These are phyloP conservation scores for Combretum micranthum DNA, from an alignment of 345 rosid species.

Conservation along the genomic window DNA sequence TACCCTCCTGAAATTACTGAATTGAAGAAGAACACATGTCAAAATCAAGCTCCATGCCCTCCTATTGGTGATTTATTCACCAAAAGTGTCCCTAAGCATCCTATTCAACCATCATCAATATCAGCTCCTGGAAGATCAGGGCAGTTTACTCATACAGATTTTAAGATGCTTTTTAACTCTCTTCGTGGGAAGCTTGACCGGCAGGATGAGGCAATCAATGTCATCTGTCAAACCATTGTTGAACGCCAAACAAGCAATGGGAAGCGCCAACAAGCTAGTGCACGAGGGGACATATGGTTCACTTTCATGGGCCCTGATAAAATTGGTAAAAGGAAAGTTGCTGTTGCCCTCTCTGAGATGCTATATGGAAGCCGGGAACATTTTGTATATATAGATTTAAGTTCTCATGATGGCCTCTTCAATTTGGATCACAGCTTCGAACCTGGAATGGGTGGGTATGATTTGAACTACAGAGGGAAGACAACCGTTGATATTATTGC, in stretches of 20 bases:
- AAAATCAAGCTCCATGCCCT: constrained; percentile 15
- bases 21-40: constrained; percentile 15
- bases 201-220: constrained; percentile 56
- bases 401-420: constrained; percentile 18
- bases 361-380: constrained; percentile 42
- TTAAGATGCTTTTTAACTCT: constrained; percentile 43
- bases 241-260: constrained; percentile 17
- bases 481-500: constrained; percentile 56
- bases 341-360: constrained; percentile 49
- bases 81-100: constrained; percentile 14
- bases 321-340: constrained; percentile 45
- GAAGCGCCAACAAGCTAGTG: constrained; percentile 9
- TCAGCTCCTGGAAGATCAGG: constrained; percentile 24
- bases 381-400: constrained; percentile 47
- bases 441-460: constrained; percentile 24
- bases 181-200: constrained; percentile 42
- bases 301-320: constrained; percentile 55
- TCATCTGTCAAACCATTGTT: constrained; percentile 32
- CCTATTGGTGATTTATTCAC: constrained; percentile 17
- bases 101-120: constrained; percentile 28
- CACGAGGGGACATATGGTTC: constrained; percentile 61
- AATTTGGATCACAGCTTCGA: neutral
- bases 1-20: constrained; percentile 25
- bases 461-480: constrained; percentile 48
- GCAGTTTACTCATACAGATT: constrained; percentile 22